phyloP scores from a whole-genome alignment of 139 green algal species.

The Closterium sp. region DNA sequence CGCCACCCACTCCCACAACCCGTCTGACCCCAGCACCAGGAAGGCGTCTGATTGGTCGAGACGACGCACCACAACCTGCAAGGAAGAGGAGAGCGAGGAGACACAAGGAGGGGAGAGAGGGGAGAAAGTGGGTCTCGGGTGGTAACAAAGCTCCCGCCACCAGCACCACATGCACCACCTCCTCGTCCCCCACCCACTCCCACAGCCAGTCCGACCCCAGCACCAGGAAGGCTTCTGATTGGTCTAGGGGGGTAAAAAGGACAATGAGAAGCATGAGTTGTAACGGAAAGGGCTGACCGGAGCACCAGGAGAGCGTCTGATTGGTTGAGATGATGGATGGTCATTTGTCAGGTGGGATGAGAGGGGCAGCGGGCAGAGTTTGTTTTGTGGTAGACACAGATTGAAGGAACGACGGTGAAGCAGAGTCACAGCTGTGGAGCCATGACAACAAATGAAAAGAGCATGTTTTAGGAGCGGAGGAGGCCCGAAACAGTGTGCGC shows the following conservation, averaged over 20 bases:
- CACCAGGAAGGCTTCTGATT: conserved; percentile 75
- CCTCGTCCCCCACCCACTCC: conserved; percentile 74
- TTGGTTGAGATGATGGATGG: not conserved
- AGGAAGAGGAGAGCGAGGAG: not conserved
- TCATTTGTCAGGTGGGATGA: not conserved
- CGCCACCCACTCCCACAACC: conserved; percentile 81
- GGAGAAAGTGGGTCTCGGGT: not conserved
- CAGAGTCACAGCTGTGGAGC: too few species aligned
- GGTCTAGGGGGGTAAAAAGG: conserved; percentile 49
- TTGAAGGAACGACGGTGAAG: too few species aligned
- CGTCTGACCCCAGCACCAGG: conserved; percentile 81
- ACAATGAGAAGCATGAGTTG: too few species aligned
- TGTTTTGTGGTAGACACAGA: too few species aligned
- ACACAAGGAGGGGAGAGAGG: not conserved
- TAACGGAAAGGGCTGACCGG: too few species aligned
- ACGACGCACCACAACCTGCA: not conserved
- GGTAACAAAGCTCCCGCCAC: not conserved
- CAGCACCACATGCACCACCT: conserved; percentile 56
- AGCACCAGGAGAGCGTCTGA: too few species aligned
- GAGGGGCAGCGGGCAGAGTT: too few species aligned
- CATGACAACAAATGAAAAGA: too few species aligned
- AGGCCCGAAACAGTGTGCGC: too few species aligned
- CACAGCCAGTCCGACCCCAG: conserved; percentile 85
- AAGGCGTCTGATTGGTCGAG: conserved; percentile 66
- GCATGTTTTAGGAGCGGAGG: too few species aligned